Evolutionary conservation across 495 filamentous ascomycete genomes (phyloP).

Genomic region (Trypethelium eluteriae): DNA sequence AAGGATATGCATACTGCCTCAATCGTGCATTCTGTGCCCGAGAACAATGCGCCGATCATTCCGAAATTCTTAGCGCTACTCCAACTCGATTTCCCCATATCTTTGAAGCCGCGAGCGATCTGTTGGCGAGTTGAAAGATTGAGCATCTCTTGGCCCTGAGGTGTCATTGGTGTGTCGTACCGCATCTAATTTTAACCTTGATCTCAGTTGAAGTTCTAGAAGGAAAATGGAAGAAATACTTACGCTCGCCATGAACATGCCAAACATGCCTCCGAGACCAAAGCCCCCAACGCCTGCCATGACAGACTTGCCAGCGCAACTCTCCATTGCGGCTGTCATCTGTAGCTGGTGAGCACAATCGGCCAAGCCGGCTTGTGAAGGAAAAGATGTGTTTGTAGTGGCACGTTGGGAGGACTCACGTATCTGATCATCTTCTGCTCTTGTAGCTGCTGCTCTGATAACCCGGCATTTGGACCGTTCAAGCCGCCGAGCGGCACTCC

Average conservation of each 20-base stretch:
- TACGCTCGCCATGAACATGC: constrained; percentile 90
- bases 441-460: constrained; percentile 26
- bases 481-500: constrained; percentile 7
- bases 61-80: constrained; percentile 93
- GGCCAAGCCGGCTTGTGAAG: not conserved
- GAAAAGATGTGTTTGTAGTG: no score
- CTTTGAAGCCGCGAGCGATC: constrained; percentile 74
- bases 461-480: constrained; percentile 6
- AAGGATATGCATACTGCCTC: constrained; percentile 52
- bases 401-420: constrained; percentile 11
- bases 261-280: constrained; percentile 83
- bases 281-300: constrained; percentile 83
- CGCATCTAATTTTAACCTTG: constrained; percentile 56
- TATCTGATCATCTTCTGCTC: constrained; percentile 32
- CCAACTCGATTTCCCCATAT: constrained; percentile 81
- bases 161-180: constrained; percentile 74
- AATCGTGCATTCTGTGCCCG: constrained; percentile 90
- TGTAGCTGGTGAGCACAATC: constrained; percentile 26
- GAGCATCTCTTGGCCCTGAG: constrained; percentile 47
- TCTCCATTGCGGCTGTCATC: constrained; percentile 82
- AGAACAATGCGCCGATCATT: constrained; percentile 79
- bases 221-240: constrained; percentile 28
- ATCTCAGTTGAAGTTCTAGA: constrained; percentile 5
- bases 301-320: constrained; percentile 73
- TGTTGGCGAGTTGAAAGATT: constrained; percentile 72